These are phyloP conservation scores for Podaxis sp. DNA, from an alignment of 768 basidiomycete genomes.

Conservation along the genomic window DNA sequence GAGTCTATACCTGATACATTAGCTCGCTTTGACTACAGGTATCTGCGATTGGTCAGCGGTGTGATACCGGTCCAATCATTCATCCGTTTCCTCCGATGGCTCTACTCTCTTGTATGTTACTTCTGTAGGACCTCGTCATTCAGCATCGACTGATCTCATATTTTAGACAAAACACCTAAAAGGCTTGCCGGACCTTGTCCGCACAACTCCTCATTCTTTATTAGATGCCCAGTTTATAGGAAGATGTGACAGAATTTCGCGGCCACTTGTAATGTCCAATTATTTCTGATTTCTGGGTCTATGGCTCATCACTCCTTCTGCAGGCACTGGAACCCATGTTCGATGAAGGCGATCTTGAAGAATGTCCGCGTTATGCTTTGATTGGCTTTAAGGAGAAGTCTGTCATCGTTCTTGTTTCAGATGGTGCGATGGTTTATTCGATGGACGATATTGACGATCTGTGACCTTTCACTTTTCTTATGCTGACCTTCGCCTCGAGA, in stretches of 20 bases:
- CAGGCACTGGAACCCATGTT: background rate
- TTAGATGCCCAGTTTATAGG: background rate
- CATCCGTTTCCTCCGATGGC: background rate
- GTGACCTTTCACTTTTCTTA: background rate
- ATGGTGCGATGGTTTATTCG: background rate
- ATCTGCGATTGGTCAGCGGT: background rate
- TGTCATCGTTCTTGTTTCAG: background rate
- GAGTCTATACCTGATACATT: background rate
- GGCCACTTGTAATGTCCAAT: background rate
- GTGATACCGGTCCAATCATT: background rate
- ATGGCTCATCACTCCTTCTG: background rate
- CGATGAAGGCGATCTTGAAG: background rate
- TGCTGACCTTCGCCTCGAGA: too few species aligned
- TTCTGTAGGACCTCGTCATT: background rate
- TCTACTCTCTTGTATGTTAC: background rate
- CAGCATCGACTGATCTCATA: background rate
- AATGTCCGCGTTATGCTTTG: background rate
- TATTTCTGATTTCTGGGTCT: background rate
- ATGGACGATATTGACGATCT: background rate
- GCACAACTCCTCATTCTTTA: background rate
- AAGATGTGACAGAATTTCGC: background rate
- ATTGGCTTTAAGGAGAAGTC: background rate
- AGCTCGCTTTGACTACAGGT: background rate
- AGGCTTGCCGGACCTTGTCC: background rate
- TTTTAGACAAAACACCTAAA: background rate